Conservation (phyloP, 305 asterid genomes). For the Ajuga reptans region DNA sequence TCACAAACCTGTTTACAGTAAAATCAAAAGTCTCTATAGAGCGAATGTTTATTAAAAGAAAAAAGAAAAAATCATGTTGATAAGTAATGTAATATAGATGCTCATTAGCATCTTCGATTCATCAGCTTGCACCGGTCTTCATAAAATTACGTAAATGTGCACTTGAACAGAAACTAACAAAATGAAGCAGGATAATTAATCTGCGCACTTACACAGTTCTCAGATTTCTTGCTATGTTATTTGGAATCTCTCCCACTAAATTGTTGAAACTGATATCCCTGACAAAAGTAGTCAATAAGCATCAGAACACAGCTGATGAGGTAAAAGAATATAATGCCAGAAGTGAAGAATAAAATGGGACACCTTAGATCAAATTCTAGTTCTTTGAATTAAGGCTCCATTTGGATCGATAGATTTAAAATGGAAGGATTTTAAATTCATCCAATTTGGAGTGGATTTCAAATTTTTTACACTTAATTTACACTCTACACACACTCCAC, state of each 20-base stretch:
- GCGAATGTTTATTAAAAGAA: too few relatives aligned
- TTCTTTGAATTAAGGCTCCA: background rate
- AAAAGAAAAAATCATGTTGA: too few relatives aligned
- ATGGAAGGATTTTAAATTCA: too few relatives aligned
- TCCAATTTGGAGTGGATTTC: too few relatives aligned
- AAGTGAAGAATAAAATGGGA: too few relatives aligned
- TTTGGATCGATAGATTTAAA: too few relatives aligned
- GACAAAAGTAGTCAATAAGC: conserved; percentile 22
- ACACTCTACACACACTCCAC: too few relatives aligned
- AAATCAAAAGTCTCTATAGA: background rate
- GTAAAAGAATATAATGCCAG: too few relatives aligned
- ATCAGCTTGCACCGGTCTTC: too few relatives aligned
- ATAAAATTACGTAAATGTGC: background rate
- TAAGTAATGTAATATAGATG: too few relatives aligned
- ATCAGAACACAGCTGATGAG: background rate
- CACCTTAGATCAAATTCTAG: background rate
- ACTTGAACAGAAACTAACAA: background rate
- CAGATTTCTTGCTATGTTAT: conserved; percentile 45
- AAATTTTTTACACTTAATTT: too few relatives aligned
- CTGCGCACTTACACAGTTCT: conserved; percentile 50
- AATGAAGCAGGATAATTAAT: conserved; percentile 8
- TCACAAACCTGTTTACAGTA: conserved; percentile 38
- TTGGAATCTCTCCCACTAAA: conserved; percentile 51
- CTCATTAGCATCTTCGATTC: too few relatives aligned
- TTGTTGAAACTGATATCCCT: conserved; percentile 80